Base-by-base conservation (phyloP, 805 yeast genomes). In the Tetrapisispora nanseiensis region DNA sequence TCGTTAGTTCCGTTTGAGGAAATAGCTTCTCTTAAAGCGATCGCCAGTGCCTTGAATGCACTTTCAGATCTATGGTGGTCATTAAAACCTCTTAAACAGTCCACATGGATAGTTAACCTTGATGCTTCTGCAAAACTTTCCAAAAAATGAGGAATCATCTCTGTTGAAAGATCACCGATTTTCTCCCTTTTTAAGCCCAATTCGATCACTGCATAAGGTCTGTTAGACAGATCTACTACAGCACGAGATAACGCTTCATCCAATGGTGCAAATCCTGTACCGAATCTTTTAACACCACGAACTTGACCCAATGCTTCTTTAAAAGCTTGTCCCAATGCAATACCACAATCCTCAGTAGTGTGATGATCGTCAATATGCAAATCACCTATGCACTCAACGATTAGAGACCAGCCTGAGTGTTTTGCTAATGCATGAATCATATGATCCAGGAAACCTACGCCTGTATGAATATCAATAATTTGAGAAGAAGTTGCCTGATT, bases 361-460 rank as follows among this genome's bases (percentile, higher is more conserved):
- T 92, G 98, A 63, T 92, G 98, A 65, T 92, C 98, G 63, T 92
- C 98, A 42, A 92, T 89, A 63, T 87, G 94, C 52, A 87, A 68
- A 62, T 92, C 98, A 35, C 98, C 98, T 45, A 82, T 75, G 64
- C 97, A 90, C 59, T 83, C 95, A 16, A 92, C 74, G 27, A 85
- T 70, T 44, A 92, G 59, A 11, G 95, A 85, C 98, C 97, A 92
- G 15, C 97, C 97, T 1, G 95, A 71, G 64, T 92, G 98, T 58
- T 92, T 92, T 31, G 97, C 96, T 53, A 92, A 70, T 0, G 98
- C 98, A 56, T 90, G 96, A 37, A 92, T 69, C 98, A 92, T 92
- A 64, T 92, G 98, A 67, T 92, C 97, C 45, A 90, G 67, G 59
- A 92, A 92, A 1, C 97, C 98, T 42, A 92, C 76, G 41, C 98